Conservation (phyloP, 345 rosid species). For the Pugionium dolabratum region DNA sequence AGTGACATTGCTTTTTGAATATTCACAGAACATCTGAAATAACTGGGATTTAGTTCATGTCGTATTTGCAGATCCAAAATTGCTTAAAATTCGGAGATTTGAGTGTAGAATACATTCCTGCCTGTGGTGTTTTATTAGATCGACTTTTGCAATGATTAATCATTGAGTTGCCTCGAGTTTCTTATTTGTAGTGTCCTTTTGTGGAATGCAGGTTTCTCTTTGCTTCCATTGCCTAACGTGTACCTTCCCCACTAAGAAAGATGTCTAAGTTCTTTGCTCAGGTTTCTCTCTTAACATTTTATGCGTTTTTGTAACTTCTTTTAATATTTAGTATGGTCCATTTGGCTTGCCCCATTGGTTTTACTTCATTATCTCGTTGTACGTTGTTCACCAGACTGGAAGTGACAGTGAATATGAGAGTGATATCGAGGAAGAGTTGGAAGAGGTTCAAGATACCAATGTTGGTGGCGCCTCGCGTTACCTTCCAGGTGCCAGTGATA, state of each 20-base stretch:
- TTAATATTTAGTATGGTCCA: neutral
- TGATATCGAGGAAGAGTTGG: slow-evolving; percentile 56
- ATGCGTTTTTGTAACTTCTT: neutral
- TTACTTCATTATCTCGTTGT: slow-evolving; percentile 1
- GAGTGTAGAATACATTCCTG: no score
- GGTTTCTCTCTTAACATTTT: slow-evolving; percentile 45
- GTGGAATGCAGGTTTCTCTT: slow-evolving; percentile 19
- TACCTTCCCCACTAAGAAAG: slow-evolving; percentile 22
- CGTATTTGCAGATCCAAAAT: no score
- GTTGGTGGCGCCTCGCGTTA: slow-evolving; percentile 46
- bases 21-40: no score
- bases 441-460: slow-evolving; percentile 42
- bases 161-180: neutral
- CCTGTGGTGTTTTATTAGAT: neutral
- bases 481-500: slow-evolving; percentile 62
- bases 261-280: slow-evolving; percentile 75
- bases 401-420: slow-evolving; percentile 72
- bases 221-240: slow-evolving; percentile 10
- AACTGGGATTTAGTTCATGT: no score
- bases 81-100: no score
- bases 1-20: no score
- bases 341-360: neutral
- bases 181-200: neutral
- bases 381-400: slow-evolving; percentile 47
- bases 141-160: no score